Conservation (phyloP, 164 flowering plant species). For the Warburgia ugandensis region DNA sequence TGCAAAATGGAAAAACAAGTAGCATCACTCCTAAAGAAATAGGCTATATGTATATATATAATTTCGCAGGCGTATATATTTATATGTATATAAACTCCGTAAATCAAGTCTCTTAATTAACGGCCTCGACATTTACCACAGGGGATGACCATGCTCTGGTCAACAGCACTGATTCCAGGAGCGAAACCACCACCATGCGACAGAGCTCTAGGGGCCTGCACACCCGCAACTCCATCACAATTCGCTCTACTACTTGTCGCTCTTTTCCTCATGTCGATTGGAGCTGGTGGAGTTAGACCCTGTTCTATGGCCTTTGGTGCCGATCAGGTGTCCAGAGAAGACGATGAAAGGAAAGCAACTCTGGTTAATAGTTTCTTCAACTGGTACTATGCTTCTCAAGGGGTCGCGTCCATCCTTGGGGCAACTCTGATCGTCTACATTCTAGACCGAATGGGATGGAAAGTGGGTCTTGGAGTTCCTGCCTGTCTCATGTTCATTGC, state of each 20-base stretch:
- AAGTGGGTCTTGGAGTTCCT: slow-evolving; percentile 31
- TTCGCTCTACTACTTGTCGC: slow-evolving; percentile 22
- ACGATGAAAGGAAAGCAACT: no score
- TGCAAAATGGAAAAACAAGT: no score
- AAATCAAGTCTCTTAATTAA: no score
- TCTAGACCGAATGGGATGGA: slow-evolving; percentile 44
- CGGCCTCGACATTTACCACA: no score
- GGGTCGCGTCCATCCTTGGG: slow-evolving; percentile 12
- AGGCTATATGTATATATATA: no score
- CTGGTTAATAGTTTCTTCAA: slow-evolving; percentile 56
- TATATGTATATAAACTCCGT: no score
- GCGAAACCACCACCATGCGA: slow-evolving; percentile 28
- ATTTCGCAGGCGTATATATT: no score
- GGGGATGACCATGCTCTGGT: slow-evolving; percentile 38
- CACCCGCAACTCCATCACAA: slow-evolving; percentile 19
- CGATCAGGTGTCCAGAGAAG: slow-evolving; percentile 21
- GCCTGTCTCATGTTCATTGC: slow-evolving; percentile 23
- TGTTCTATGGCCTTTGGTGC: slow-evolving; percentile 55
- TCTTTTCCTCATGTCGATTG: slow-evolving; percentile 36
- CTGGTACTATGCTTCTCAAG: slow-evolving; percentile 35
- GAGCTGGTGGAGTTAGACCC: slow-evolving; percentile 46
- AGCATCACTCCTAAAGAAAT: no score
- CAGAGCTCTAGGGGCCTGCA: slow-evolving; percentile 5
- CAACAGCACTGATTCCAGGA: slow-evolving; percentile 28
- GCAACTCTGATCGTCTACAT: slow-evolving; percentile 34